A percentile compares a stretch with the other conserved stretches of the same genome.
These are phyloP conservation scores for Selaginella moellendorffii DNA, from an alignment of 75 land plant species.

Conservation along the genomic window DNA sequence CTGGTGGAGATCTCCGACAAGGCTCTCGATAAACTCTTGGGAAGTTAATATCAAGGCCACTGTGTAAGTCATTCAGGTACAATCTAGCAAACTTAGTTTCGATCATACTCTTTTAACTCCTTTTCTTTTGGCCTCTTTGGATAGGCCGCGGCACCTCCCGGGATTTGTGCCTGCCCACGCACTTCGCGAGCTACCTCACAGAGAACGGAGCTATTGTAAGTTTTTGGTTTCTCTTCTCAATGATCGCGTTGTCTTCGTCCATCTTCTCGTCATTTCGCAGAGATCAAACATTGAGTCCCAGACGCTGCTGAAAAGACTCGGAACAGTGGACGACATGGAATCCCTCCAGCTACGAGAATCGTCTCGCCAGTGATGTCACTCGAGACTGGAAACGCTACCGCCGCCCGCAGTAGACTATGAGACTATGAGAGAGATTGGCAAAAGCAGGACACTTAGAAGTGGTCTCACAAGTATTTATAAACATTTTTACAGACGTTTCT, in stretches of 20 bases:
- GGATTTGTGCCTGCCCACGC: slow-evolving; percentile 94
- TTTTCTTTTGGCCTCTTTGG: too few species aligned
- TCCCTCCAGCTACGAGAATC: slow-evolving; percentile 66
- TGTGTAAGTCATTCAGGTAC: slow-evolving; percentile 70
- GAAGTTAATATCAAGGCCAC: slow-evolving; percentile 78
- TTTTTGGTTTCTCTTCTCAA: too few species aligned
- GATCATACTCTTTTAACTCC: too few species aligned
- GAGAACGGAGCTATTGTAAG: slow-evolving; percentile 51
- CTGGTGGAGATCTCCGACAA: slow-evolving; percentile 48
- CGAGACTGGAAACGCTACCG: slow-evolving; percentile 82
- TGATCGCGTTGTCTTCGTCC: too few species aligned
- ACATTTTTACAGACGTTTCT: too few species aligned
- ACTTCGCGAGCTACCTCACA: slow-evolving; percentile 50
- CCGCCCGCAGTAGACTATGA: slow-evolving; percentile 65
- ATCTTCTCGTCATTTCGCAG: too few species aligned
- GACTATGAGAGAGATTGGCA: too few species aligned
- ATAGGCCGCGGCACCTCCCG: slow-evolving; percentile 81
- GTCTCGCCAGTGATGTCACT: slow-evolving; percentile 86
- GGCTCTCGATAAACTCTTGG: slow-evolving; percentile 88
- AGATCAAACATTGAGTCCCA: slow-evolving; percentile 31
- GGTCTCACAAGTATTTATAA: too few species aligned
- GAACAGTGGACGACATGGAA: slow-evolving; percentile 77
- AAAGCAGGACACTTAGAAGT: too few species aligned
- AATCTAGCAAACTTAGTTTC: too few species aligned
- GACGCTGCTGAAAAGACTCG: slow-evolving; percentile 53